phyloP scores from a whole-genome alignment of 305 asterid species.

The Rubia tinctorum region DNA sequence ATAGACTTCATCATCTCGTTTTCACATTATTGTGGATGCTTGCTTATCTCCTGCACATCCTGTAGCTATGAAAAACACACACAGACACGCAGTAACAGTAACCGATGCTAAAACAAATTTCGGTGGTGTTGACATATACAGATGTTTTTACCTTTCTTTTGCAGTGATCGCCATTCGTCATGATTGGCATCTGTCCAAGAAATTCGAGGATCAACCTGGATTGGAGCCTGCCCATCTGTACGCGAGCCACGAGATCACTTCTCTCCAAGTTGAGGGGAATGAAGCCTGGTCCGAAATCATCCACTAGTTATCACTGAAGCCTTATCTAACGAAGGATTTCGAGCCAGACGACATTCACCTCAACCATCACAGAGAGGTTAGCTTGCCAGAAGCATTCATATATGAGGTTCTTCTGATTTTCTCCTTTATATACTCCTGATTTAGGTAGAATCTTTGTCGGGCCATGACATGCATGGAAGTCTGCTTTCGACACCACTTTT shows the following conservation, averaged over 20 bases:
- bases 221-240: neutral
- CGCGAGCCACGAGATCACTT: neutral
- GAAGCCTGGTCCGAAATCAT: slow-evolving; percentile 82
- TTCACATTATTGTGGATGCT: slow-evolving; percentile 6
- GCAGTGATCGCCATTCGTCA: neutral
- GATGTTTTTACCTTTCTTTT: neutral
- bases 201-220: neutral
- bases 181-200: neutral
- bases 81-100: neutral
- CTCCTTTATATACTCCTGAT: slow-evolving; percentile 1
- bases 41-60: neutral
- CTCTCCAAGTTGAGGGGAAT: slow-evolving; percentile 58
- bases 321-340: slow-evolving; percentile 33
- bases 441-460: slow-evolving; percentile 29
- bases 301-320: neutral
- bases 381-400: neutral
- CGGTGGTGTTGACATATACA: neutral
- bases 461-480: slow-evolving; percentile 32
- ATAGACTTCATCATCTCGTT: slow-evolving; percentile 6
- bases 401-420: slow-evolving; percentile 6
- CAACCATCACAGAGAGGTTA: slow-evolving; percentile 29
- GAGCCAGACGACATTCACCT: slow-evolving; percentile 71
- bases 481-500: slow-evolving; percentile 29
- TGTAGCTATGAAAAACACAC: neutral
- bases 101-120: neutral